Conservation (phyloP, 2,329 filamentous ascomycete genomes). For the Pseudogymnoascus sp. region DNA sequence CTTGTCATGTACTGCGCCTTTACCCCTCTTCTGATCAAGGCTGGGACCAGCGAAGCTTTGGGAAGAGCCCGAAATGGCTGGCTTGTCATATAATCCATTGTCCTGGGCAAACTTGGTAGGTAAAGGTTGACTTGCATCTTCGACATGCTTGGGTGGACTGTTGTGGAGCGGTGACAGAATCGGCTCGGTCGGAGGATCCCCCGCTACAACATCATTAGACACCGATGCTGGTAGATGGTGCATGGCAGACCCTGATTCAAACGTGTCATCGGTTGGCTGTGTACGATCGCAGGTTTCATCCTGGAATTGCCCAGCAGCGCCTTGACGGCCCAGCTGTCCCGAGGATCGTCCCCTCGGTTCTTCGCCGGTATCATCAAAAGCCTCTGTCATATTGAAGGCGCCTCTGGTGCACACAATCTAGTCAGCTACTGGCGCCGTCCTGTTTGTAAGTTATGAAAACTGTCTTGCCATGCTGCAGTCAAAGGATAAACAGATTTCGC, state of each 20-base stretch:
- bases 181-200: background rate
- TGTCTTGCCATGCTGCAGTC: background rate
- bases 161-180: background rate
- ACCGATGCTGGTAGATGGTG: background rate
- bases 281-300: background rate
- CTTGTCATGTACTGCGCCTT: slow-evolving; percentile 27
- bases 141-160: background rate
- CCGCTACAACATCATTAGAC: background rate
- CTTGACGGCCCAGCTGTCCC: background rate
- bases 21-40: slow-evolving; percentile 25
- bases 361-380: slow-evolving; percentile 1
- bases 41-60: slow-evolving; percentile 35
- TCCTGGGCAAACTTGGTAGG: background rate
- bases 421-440: background rate
- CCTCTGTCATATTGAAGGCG: background rate
- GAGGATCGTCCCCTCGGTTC: background rate
- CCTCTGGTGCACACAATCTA: background rate
- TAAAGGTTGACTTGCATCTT: background rate
- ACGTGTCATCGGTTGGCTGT: background rate
- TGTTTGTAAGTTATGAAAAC: background rate
- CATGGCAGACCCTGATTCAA: background rate
- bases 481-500: background rate
- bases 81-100: background rate
- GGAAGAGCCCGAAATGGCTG: background rate
- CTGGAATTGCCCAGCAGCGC: background rate